Conservation (phyloP, 1,284 basidiomycete species). For the Ustilago nuda region DNA sequence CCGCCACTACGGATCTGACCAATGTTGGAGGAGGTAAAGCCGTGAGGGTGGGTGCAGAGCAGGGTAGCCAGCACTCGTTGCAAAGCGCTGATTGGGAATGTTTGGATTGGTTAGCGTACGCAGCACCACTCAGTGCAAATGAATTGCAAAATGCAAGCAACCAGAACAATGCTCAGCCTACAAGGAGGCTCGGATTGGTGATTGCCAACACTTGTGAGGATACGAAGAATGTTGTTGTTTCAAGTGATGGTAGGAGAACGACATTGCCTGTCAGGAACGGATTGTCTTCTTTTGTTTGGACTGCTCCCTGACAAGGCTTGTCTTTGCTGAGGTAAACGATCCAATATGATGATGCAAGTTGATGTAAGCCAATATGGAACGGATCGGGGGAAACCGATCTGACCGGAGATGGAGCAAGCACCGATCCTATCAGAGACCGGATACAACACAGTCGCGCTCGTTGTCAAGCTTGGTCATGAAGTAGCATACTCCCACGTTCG, state of each 20-base stretch:
- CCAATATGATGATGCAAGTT: too few relatives aligned
- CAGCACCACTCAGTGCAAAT: conserved; percentile 27
- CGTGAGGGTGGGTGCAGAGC: conserved; percentile 16
- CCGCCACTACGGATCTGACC: conserved; percentile 45
- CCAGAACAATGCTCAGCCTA: conserved; percentile 7
- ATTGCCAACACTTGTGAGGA: conserved; percentile 43
- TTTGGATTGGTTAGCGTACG: conserved; percentile 44
- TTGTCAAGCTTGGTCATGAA: too few relatives aligned
- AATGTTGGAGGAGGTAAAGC: conserved; percentile 50
- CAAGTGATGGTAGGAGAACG: conserved; percentile 40
- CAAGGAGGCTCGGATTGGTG: conserved; percentile 40
- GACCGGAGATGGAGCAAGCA: too few relatives aligned
- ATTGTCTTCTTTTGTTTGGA: conserved; percentile 52
- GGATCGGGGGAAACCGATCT: too few relatives aligned
- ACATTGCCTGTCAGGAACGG: conserved; percentile 32
- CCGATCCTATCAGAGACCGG: too few relatives aligned
- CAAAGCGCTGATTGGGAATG: conserved; percentile 24
- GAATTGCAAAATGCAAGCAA: conserved; percentile 22
- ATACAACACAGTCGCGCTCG: too few relatives aligned
- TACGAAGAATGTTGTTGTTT: conserved; percentile 33
- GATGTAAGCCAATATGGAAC: too few relatives aligned
- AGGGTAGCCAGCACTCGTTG: conserved; percentile 23
- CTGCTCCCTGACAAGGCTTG: conserved; percentile 28
- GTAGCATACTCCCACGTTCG: too few relatives aligned
- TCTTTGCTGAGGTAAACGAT: background rate